Evolutionary conservation across 768 basidiomycete species (phyloP), one percentile per base, ranked within the genome.

Genomic region (Mycena floridula): DNA sequence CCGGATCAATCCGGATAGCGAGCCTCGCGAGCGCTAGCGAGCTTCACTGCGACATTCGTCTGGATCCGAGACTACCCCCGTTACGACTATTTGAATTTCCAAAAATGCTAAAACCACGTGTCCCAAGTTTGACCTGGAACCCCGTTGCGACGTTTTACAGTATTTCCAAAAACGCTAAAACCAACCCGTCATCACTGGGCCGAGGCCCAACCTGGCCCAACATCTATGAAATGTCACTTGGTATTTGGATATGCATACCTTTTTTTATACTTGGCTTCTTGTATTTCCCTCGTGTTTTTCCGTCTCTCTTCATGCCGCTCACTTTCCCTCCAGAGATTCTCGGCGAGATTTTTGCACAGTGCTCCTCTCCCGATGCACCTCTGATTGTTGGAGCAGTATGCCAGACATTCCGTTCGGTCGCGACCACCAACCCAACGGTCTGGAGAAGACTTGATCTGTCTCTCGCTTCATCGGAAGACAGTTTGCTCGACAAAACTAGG

Each of bases 291-390:
- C 37, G 21, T 12, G 20, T 38, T 38, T 38, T 38, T n/a, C 20
- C 37, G 9, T 9, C 37, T 8, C 37, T 38, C 37, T 12, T 20
- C 9, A 11, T 38, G 12, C 9, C 18, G 28, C 16, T 32, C 28
- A 32, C 11, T 9, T 25, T 45, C 32, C 44, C 44, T 25, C 13
- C 22, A 12, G 44, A 45, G 16, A 25, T 45, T 7, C 16, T 45
- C 8, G 44, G 22, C 20, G 44, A 45, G 37, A 45, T 45, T 21
- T 39, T 45, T 16, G 11, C 16, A 9, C 36, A 22, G 20, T 30
- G 23, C 24, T 40, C 24, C 25, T 45, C 44, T 38, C 37, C 44
- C 7, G 44, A 45, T 24, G 44, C 44, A 13, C 44, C 44, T 22
- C 22, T 45, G 6, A 13, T 45, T 32, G 25, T 45, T 5, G 44